Base-by-base conservation (phyloP, 2,329 filamentous ascomycete species). In the Cladophialophora yegresii region DNA sequence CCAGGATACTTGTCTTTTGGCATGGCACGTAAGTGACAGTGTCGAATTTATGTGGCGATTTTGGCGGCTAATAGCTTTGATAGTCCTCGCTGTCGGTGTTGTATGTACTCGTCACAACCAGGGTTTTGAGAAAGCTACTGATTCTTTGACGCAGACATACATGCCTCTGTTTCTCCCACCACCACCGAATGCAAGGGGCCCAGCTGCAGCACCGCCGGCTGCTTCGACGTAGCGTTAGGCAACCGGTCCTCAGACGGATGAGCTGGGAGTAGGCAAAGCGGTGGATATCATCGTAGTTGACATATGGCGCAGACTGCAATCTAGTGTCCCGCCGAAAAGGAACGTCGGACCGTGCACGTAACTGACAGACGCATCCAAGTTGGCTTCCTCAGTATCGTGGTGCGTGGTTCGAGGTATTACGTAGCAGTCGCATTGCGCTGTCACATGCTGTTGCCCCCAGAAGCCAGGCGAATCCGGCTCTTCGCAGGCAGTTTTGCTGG, bases 1-100 rank as follows among this genome's bases (percentile, higher is more conserved):
- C 92, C 93, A 2, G 85, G 82, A 58, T 87, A 86, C 75, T 88
- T 95, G 77, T 87, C 87, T 62, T 87, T 95, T 62, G 84, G 87
- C 77, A 95, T 96, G 90, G 87, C 90, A 22, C 73, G 89, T 92
- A 82, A 72, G 87, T 84, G 49, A 16, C 45, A 56, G 23, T 36
- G 23, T 55, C 33, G 45, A 20, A 7, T 54, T 30, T 54, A 12
- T 32, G 13, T 65, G 12, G 45, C 8, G 12, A 28, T 10, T 30
- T 12, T 54, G 43, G 43, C 33, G 43, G 59, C 66, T 67, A 59
- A 63, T 54, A 45, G 10, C 30, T 59, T 13, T 28, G 61, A 65
- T 66, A 88, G 86, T 86, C 65, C 84, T 88, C 83, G 82, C 86
- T 45, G 80, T 89, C 55, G 78, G 75, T 64, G 77, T 82, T 66